phyloP scores from a whole-genome alignment of 257 asterid species.

The Mitragyna speciosa region DNA sequence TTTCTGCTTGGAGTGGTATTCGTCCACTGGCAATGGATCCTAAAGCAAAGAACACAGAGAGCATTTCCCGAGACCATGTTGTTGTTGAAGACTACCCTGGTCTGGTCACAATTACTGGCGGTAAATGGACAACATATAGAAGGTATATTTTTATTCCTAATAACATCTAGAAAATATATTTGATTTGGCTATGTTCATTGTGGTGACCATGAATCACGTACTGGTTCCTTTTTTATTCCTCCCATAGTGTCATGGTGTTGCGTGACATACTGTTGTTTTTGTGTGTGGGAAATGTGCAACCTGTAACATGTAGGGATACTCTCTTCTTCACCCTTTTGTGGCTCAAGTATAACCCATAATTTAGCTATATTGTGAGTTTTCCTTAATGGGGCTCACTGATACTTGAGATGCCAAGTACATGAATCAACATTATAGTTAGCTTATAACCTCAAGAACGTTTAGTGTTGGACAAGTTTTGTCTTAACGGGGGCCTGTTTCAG shows the following conservation, averaged over 20 bases:
- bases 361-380: background rate
- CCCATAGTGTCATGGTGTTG: background rate
- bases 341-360: background rate
- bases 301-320: background rate
- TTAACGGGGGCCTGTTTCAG: conserved; percentile 50
- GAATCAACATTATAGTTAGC: background rate
- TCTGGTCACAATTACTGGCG: conserved; percentile 94
- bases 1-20: conserved; percentile 99
- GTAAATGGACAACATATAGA: conserved; percentile 99
- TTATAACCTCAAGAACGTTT: no score
- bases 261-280: no score
- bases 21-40: conserved; percentile 97
- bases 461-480: conserved; percentile 1
- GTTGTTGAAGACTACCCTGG: conserved; percentile 90
- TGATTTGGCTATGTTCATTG: background rate
- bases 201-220: background rate
- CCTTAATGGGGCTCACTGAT: background rate
- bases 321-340: background rate
- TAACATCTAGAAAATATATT: background rate
- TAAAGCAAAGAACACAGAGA: conserved; percentile 79
- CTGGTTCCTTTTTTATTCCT: background rate
- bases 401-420: background rate
- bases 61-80: conserved; percentile 92
- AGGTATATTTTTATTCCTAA: conserved; percentile 44
- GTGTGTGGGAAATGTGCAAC: no score